phyloP scores from a whole-genome alignment of 352 stramenopile species.

The Pythium grandisporangium region DNA sequence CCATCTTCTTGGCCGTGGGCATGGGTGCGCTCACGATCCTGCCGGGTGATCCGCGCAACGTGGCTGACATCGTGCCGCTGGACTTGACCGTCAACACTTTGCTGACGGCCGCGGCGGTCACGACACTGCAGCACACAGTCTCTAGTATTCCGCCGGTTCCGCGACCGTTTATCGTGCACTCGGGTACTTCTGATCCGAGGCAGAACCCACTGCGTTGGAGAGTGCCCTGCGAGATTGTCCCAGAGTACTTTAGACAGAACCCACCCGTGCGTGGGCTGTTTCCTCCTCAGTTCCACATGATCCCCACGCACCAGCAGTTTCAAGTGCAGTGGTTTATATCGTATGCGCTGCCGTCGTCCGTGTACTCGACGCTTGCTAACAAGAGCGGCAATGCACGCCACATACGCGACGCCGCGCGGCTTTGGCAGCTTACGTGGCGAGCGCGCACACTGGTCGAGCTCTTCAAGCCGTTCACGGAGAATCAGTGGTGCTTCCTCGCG shows the following conservation, averaged over 20 bases:
- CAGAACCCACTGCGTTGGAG: constrained; percentile 79
- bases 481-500: constrained; percentile 72
- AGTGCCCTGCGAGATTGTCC: constrained; percentile 44
- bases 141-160: constrained; percentile 8
- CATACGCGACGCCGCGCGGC: constrained; percentile 51
- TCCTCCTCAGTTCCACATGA: constrained; percentile 67
- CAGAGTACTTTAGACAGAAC: constrained; percentile 68
- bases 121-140: no score
- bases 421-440: constrained; percentile 73
- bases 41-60: constrained; percentile 64
- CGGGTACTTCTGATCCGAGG: constrained; percentile 61
- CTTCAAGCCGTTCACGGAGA: constrained; percentile 85
- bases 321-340: constrained; percentile 76
- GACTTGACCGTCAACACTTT: constrained; percentile 77
- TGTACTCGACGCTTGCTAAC: constrained; percentile 71
- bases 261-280: constrained; percentile 40
- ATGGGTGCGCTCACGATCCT: constrained; percentile 80
- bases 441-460: constrained; percentile 66
- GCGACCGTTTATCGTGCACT: constrained; percentile 57
- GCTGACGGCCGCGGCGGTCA: constrained; percentile 31
- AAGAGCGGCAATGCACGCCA: constrained; percentile 47
- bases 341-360: constrained; percentile 72
- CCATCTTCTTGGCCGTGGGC: constrained; percentile 68
- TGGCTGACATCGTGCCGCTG: constrained; percentile 78
- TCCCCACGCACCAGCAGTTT: constrained; percentile 70